phyloP scores from a whole-genome alignment of 2,329 filamentous ascomycete genomes.

The Elsinoe fawcettii region DNA sequence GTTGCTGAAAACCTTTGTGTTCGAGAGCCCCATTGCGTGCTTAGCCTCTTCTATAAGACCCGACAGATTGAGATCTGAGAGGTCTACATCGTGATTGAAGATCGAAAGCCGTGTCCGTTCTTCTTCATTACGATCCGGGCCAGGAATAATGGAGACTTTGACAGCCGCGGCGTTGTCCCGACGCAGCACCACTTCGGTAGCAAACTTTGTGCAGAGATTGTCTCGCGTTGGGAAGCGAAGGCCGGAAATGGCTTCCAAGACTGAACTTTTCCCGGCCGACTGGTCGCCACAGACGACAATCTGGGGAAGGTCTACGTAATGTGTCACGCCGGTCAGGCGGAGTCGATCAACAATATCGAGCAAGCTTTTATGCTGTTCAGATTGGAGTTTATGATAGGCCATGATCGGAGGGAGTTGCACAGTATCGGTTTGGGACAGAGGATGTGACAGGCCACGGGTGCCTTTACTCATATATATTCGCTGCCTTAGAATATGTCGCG shows the following conservation, averaged over 20 bases:
- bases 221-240: conserved; percentile 49
- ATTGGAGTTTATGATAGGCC: neutral
- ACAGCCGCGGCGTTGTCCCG: neutral
- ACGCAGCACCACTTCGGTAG: conserved; percentile 16
- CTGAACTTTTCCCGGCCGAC: conserved; percentile 52
- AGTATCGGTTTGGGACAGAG: too few relatives aligned
- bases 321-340: neutral
- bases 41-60: conserved; percentile 7
- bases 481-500: too few relatives aligned
- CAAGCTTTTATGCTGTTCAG: neutral
- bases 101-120: neutral
- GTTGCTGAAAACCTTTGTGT: conserved; percentile 16
- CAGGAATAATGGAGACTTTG: conserved; percentile 5
- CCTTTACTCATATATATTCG: too few relatives aligned
- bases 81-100: neutral
- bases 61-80: neutral
- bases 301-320: neutral
- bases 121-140: neutral
- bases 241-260: conserved; percentile 53
- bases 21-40: conserved; percentile 11
- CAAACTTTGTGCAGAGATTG: conserved; percentile 43
- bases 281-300: conserved; percentile 26
- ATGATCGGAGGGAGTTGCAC: too few relatives aligned
- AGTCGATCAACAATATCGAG: neutral
- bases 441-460: too few relatives aligned